These are phyloP conservation scores for Metarhizium humberi DNA, from an alignment of 2,329 filamentous ascomycete genomes.

Conservation along the genomic window DNA sequence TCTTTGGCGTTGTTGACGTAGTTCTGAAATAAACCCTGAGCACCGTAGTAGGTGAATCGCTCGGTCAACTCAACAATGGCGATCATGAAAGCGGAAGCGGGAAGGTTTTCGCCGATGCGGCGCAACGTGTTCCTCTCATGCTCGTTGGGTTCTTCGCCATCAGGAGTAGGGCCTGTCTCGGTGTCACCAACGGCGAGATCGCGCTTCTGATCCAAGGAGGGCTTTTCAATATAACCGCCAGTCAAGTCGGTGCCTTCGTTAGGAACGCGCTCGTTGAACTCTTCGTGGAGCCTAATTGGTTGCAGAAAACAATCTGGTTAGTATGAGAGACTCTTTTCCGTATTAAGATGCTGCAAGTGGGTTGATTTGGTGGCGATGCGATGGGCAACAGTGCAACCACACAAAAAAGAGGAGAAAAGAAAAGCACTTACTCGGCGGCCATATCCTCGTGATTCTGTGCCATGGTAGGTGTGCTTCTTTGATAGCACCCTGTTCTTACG, in stretches of 20 bases:
- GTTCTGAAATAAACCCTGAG: slow-evolving; percentile 46
- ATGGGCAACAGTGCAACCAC: neutral
- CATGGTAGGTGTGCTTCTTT: slow-evolving; percentile 12
- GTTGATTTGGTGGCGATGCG: too few species aligned
- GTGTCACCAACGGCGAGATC: slow-evolving; percentile 10
- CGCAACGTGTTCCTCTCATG: slow-evolving; percentile 40
- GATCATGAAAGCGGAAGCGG: slow-evolving; percentile 45
- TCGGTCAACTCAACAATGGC: slow-evolving; percentile 46
- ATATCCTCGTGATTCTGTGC: slow-evolving; percentile 24
- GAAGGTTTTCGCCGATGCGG: slow-evolving; percentile 45
- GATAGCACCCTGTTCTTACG: neutral
- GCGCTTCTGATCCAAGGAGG: slow-evolving; percentile 15
- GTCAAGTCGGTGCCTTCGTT: slow-evolving; percentile 15
- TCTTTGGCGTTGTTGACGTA: slow-evolving; percentile 33
- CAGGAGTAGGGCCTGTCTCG: slow-evolving; percentile 24
- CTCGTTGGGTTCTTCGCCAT: slow-evolving; percentile 43
- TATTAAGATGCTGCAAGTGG: too few species aligned
- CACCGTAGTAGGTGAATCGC: slow-evolving; percentile 50
- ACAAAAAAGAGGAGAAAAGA: neutral
- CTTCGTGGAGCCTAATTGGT: slow-evolving; percentile 17
- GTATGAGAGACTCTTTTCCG: neutral
- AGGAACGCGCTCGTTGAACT: slow-evolving; percentile 16
- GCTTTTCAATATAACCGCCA: slow-evolving; percentile 13
- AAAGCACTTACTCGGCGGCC: slow-evolving; percentile 21
- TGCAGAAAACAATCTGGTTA: neutral